Conservation (phyloP, 2,329 filamentous ascomycete species). For the Colletotrichum sp. region DNA sequence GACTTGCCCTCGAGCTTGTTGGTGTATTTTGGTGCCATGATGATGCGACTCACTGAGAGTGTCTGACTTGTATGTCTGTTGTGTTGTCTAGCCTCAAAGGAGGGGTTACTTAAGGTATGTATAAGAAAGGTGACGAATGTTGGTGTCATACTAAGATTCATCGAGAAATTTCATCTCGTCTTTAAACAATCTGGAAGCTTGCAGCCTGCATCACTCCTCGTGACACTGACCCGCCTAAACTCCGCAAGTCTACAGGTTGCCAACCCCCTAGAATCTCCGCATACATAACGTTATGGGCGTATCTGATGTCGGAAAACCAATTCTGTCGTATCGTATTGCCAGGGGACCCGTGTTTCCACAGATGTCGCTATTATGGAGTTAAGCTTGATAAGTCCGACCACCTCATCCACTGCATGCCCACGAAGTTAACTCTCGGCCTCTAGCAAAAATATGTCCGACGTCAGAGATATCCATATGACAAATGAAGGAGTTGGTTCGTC, state of each 20-base stretch:
- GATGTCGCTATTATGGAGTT: neutral
- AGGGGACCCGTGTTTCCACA: neutral
- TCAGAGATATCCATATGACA: neutral
- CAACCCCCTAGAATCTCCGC: neutral
- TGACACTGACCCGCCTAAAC: neutral
- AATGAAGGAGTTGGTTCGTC: neutral
- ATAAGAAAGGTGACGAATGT: neutral
- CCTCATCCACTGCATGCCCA: neutral
- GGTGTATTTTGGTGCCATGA: neutral
- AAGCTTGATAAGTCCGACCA: neutral
- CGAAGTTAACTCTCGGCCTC: neutral
- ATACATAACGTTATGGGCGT: neutral
- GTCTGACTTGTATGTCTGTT: neutral
- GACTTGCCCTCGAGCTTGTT: constrained; percentile 23
- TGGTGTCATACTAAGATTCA: neutral
- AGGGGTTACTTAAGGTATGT: neutral
- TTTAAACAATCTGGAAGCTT: neutral
- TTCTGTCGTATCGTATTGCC: neutral
- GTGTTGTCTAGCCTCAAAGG: neutral
- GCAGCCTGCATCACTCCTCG: neutral
- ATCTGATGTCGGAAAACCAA: neutral
- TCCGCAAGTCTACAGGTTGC: neutral
- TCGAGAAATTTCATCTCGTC: neutral
- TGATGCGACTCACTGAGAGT: neutral
- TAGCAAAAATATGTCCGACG: neutral